Evolutionary conservation across 2,329 filamentous ascomycete genomes (phyloP).

Genomic region (Fusarium zealandicum): DNA sequence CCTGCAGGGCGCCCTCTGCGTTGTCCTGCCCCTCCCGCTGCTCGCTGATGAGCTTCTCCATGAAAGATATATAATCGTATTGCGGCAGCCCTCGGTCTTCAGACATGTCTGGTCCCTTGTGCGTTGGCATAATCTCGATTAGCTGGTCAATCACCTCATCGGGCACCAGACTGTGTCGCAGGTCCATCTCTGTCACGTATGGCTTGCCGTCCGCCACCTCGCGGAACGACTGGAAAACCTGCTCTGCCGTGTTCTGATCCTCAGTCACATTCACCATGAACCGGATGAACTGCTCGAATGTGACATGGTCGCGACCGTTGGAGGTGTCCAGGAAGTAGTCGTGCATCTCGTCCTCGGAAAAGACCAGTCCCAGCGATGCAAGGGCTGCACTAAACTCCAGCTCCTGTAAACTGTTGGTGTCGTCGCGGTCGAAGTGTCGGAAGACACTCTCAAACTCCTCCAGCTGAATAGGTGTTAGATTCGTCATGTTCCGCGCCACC

Average conservation of each 20-base stretch:
- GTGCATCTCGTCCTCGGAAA: constrained; percentile 98
- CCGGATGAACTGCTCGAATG: constrained; percentile 97
- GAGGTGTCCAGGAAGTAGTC: constrained; percentile 91
- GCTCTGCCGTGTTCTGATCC: constrained; percentile 97
- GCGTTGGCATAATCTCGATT: constrained; percentile 82
- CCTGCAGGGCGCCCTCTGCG: constrained; percentile 44
- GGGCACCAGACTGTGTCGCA: constrained; percentile 91
- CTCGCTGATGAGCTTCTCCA: constrained; percentile 80
- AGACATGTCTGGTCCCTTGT: constrained; percentile 84
- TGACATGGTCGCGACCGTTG: constrained; percentile 78
- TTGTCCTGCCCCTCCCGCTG: constrained; percentile 44
- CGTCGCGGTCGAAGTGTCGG: constrained; percentile 94
- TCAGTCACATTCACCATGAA: constrained; percentile 99
- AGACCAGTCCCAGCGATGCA: constrained; percentile 93
- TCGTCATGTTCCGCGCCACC: constrained; percentile 98
- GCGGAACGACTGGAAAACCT: constrained; percentile 96
- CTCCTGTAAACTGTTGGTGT: constrained; percentile 88
- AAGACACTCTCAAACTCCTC: constrained; percentile 99
- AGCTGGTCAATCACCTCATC: constrained; percentile 97
- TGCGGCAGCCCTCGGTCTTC: constrained; percentile 85
- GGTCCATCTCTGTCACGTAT: constrained; percentile 97
- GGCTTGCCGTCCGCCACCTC: constrained; percentile 99
- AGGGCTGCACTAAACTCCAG: constrained; percentile 95
- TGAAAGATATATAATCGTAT: constrained; percentile 96
- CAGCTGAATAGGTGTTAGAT: constrained; percentile 95